Percentiles rank a stretch among this genome's conserved stretches.
Conservation (phyloP, 1,139 yeast genomes). For the Scheffersomyces lignicola region DNA sequence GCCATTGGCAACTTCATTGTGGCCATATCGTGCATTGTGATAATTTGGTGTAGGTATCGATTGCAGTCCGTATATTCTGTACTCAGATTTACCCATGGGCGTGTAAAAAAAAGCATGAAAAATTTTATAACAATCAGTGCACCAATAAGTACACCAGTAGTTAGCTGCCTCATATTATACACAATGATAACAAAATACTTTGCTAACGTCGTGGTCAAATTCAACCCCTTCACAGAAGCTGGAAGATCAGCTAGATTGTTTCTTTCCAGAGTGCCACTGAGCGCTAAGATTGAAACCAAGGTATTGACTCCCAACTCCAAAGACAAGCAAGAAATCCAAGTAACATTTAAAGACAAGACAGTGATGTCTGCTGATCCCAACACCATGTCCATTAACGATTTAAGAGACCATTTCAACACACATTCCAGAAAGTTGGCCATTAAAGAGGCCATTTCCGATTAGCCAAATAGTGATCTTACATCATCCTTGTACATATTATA, state of each 20-base stretch:
- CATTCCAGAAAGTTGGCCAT: conserved; percentile 71
- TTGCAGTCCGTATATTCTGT: no score
- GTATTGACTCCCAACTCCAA: conserved; percentile 47
- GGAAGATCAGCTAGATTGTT: conserved; percentile 82
- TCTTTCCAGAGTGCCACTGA: conserved; percentile 76
- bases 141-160: background rate
- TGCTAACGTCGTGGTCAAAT: conserved; percentile 71
- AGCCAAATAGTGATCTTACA: conserved; percentile 6
- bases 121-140: no score
- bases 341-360: conserved; percentile 80
- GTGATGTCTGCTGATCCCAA: conserved; percentile 69
- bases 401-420: conserved; percentile 58
- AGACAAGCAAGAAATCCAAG: conserved; percentile 62
- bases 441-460: conserved; percentile 55
- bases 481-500: conserved; percentile 9
- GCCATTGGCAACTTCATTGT: no score
- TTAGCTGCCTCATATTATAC: background rate
- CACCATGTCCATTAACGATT: conserved; percentile 49
- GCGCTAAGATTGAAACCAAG: conserved; percentile 57
- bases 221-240: conserved; percentile 74
- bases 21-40: no score
- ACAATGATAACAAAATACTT: conserved; percentile 84
- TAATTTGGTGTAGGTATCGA: no score
- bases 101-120: background rate
- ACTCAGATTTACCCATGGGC: conserved; percentile 1